Percentiles rank a stretch among this genome's conserved stretches.
These are phyloP conservation scores for Tricholoma flavovirens DNA, from an alignment of 768 basidiomycete genomes.

Conservation along the genomic window DNA sequence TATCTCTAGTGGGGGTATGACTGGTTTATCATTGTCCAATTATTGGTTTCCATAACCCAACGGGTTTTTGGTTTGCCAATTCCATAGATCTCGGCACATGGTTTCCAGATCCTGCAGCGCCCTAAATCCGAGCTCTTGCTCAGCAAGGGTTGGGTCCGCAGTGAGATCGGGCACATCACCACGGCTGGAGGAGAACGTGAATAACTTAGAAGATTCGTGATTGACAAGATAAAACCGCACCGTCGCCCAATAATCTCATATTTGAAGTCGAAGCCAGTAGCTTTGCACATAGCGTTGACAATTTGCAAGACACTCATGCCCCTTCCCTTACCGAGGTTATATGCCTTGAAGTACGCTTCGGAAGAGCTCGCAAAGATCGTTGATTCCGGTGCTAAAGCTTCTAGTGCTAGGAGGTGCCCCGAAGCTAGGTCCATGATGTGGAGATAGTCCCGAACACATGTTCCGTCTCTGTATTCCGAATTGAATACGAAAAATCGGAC, in stretches of 20 bases:
- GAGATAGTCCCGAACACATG: conserved; percentile 95
- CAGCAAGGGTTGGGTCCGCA: conserved; percentile 86
- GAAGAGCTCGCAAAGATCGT: conserved; percentile 51
- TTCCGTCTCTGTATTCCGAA: conserved; percentile 65
- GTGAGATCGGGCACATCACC: conserved; percentile 97
- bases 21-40: not conserved
- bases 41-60: conserved; percentile 50
- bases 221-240: conserved; percentile 37
- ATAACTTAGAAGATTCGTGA: not conserved
- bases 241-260: conserved; percentile 87
- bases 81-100: conserved; percentile 98
- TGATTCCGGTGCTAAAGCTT: conserved; percentile 65
- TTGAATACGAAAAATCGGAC: not conserved
- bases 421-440: conserved; percentile 93
- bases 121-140: conserved; percentile 89
- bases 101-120: conserved; percentile 76
- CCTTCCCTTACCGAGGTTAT: conserved; percentile 92
- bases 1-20: not conserved
- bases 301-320: conserved; percentile 94
- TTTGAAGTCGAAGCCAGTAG: conserved; percentile 83
- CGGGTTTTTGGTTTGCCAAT: conserved; percentile 95
- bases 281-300: conserved; percentile 89
- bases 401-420: conserved; percentile 88
- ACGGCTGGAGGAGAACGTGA: conserved; percentile 40
- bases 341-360: conserved; percentile 77